phyloP scores from a whole-genome alignment of 2,329 filamentous ascomycete species.

The Fusarium heterosporum region DNA sequence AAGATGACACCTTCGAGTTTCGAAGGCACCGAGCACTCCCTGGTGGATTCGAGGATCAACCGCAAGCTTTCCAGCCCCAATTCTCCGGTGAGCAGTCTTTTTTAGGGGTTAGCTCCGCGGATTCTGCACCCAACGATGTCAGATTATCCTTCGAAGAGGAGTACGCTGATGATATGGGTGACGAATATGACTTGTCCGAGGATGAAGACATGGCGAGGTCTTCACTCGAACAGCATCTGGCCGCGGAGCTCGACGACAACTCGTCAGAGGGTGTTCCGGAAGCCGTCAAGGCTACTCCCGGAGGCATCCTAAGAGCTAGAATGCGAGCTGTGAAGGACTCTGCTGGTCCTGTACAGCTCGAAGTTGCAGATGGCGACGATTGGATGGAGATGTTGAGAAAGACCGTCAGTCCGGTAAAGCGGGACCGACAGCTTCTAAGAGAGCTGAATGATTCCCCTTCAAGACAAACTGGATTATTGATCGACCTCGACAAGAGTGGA shows the following conservation, averaged over 20 bases:
- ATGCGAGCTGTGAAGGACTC: slow-evolving; percentile 73
- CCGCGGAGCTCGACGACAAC: slow-evolving; percentile 77
- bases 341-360: slow-evolving; percentile 67
- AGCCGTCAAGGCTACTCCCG: slow-evolving; percentile 62
- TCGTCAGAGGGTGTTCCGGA: slow-evolving; percentile 65
- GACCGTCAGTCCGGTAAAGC: slow-evolving; percentile 93
- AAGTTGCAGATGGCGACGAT: slow-evolving; percentile 78
- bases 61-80: slow-evolving; percentile 67
- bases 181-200: slow-evolving; percentile 80
- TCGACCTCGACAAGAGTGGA: slow-evolving; percentile 52
- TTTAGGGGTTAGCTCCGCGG: slow-evolving; percentile 93
- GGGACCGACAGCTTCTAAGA: slow-evolving; percentile 80
- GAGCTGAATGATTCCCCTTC: slow-evolving; percentile 67
- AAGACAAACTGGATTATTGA: slow-evolving; percentile 44
- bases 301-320: slow-evolving; percentile 71
- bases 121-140: slow-evolving; percentile 74
- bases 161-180: slow-evolving; percentile 66
- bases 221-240: slow-evolving; percentile 77
- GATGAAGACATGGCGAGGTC: slow-evolving; percentile 82
- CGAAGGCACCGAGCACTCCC: slow-evolving; percentile 69
- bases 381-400: slow-evolving; percentile 95
- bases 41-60: slow-evolving; percentile 80
- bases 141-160: slow-evolving; percentile 72
- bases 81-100: slow-evolving; percentile 76
- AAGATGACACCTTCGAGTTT: slow-evolving; percentile 71